These are phyloP conservation scores for Grosmannia serpens DNA, from an alignment of 2,329 filamentous ascomycete genomes.

Conservation along the genomic window DNA sequence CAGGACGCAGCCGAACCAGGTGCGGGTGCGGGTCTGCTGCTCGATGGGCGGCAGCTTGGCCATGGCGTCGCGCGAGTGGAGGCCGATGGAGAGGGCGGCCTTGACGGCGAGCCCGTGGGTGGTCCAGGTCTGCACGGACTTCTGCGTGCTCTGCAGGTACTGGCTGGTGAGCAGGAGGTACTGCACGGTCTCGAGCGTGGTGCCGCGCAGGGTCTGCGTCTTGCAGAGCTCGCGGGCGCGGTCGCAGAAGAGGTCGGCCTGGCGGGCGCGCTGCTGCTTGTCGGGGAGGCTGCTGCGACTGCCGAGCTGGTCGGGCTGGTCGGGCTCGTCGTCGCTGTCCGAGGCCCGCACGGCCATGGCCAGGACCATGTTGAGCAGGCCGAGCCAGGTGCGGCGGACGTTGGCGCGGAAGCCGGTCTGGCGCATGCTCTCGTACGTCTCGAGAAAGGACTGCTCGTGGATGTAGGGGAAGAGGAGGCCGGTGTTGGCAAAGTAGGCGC, in stretches of 20 bases:
- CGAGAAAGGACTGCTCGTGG: conserved; percentile 11
- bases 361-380: conserved; percentile 36
- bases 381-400: conserved; percentile 34
- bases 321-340: conserved; percentile 12
- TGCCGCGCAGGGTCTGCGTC: conserved; percentile 25
- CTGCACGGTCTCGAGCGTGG: conserved; percentile 36
- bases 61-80: conserved; percentile 31
- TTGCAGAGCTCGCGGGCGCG: conserved; percentile 31
- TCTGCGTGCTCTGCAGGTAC: conserved; percentile 42
- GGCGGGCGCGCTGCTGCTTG: conserved; percentile 19
- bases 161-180: conserved; percentile 35
- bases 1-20: conserved; percentile 37
- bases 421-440: conserved; percentile 13
- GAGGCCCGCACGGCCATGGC: conserved; percentile 30
- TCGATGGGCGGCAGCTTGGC: conserved; percentile 26
- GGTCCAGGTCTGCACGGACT: conserved; percentile 41
- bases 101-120: conserved; percentile 40
- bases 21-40: conserved; percentile 33
- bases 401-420: conserved; percentile 11
- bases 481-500: conserved; percentile 12
- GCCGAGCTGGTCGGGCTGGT: conserved; percentile 12
- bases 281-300: no score
- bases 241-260: conserved; percentile 33
- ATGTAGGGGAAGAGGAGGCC: conserved; percentile 14
- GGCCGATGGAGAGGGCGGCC: conserved; percentile 36